Conservation (phyloP, 2,329 filamentous ascomycete genomes). For the Botrytis deweyae region DNA sequence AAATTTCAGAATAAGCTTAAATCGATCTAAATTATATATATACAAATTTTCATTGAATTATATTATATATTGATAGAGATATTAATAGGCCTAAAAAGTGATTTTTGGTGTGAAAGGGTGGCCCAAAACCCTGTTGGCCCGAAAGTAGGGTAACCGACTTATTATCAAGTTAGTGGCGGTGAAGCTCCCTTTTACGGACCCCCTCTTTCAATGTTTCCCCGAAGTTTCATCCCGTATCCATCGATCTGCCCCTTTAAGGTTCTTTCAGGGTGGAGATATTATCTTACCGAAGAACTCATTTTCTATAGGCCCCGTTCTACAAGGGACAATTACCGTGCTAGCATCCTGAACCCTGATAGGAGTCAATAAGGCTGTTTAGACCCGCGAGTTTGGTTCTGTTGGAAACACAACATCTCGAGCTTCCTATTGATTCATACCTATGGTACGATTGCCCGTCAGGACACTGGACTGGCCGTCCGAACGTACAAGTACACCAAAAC, state of each 20-base stretch:
- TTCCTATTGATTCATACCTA: not conserved
- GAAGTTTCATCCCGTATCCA: slow-evolving; percentile 2
- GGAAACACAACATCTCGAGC: not conserved
- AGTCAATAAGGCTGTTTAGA: slow-evolving; percentile 7
- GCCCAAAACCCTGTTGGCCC: too few relatives aligned
- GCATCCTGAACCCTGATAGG: not conserved
- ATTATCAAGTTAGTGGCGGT: not conserved
- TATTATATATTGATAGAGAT: too few relatives aligned
- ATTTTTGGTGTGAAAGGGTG: too few relatives aligned
- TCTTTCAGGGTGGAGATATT: not conserved
- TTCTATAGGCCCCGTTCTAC: not conserved
- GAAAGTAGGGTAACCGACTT: too few relatives aligned
- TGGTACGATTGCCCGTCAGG: not conserved
- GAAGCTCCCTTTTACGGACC: not conserved
- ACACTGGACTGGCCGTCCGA: not conserved
- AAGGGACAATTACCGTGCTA: not conserved
- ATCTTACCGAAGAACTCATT: not conserved
- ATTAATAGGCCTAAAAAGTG: too few relatives aligned
- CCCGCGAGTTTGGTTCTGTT: slow-evolving; percentile 6
- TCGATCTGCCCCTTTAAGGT: not conserved
- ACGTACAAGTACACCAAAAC: not conserved
- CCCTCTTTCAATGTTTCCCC: not conserved
- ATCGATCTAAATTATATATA: too few relatives aligned
- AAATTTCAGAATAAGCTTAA: too few relatives aligned
- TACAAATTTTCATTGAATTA: too few relatives aligned